A percentile compares a stretch with the other conserved stretches of the same genome.
These are phyloP conservation scores for Fusarium globosum DNA, from an alignment of 2,329 filamentous ascomycete genomes.

Conservation along the genomic window DNA sequence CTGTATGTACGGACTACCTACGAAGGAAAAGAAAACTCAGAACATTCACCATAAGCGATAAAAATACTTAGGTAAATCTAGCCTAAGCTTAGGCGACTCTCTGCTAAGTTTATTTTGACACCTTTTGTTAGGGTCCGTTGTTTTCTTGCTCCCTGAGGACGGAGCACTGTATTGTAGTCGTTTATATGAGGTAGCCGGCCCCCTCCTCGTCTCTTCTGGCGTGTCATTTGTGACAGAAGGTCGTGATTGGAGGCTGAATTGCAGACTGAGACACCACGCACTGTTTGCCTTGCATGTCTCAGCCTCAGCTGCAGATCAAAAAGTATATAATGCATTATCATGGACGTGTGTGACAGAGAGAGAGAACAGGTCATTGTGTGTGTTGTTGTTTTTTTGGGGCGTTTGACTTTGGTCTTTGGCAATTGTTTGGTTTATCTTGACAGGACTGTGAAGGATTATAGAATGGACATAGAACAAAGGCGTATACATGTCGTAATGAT, in stretches of 20 bases:
- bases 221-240: constrained; percentile 10
- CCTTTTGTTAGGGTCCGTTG: too few species aligned
- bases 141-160: too few species aligned
- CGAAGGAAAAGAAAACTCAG: too few species aligned
- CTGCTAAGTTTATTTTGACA: too few species aligned
- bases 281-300: constrained; percentile 27
- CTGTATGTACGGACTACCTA: too few species aligned
- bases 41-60: too few species aligned
- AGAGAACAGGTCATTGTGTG: constrained; percentile 2
- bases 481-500: not conserved
- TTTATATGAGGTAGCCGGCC: not conserved
- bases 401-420: not conserved
- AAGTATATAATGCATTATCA: not conserved
- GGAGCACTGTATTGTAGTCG: not conserved
- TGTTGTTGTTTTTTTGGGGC: not conserved
- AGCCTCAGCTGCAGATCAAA: constrained; percentile 17
- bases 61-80: too few species aligned
- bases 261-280: constrained; percentile 19
- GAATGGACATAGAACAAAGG: not conserved
- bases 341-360: not conserved
- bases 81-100: too few species aligned
- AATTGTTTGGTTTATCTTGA: not conserved
- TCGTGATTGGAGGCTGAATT: constrained; percentile 20
- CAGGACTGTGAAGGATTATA: not conserved
- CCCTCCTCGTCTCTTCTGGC: not conserved